Evolutionary conservation across 108 stramenopile genomes (phyloP).

Genomic region (Nitzschia sp.): DNA sequence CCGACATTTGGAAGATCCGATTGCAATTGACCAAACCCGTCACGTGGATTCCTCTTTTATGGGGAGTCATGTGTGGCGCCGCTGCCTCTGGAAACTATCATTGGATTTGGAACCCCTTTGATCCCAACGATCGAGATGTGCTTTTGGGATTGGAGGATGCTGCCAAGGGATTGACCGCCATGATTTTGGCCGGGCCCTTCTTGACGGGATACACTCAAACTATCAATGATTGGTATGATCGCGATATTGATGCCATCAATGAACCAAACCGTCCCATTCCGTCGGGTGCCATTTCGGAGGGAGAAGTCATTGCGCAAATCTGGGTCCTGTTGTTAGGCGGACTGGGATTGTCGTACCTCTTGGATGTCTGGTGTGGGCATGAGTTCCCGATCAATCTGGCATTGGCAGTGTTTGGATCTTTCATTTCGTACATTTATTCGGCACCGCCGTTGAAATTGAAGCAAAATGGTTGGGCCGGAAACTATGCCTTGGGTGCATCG

Average conservation of each 20-base stretch:
- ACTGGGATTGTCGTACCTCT: constrained; percentile 85
- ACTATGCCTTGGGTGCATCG: constrained; percentile 93
- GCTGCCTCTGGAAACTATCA: constrained; percentile 95
- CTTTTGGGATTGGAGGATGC: constrained; percentile 82
- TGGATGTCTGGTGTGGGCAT: constrained; percentile 94
- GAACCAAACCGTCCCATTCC: constrained; percentile 97
- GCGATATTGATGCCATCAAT: constrained; percentile 98
- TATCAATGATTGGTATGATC: constrained; percentile 99
- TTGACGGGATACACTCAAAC: constrained; percentile 96
- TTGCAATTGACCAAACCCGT: constrained; percentile 90
- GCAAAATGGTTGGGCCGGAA: constrained; percentile 96
- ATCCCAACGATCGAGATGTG: constrained; percentile 81
- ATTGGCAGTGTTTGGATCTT: constrained; percentile 86
- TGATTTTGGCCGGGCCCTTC: constrained; percentile 94
- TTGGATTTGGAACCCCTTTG: constrained; percentile 97
- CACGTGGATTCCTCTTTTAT: constrained; percentile 94
- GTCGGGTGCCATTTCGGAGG: constrained; percentile 87
- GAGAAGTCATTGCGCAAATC: constrained; percentile 91
- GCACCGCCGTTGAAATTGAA: constrained; percentile 95
- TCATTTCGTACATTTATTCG: constrained; percentile 97
- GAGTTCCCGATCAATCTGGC: constrained; percentile 82
- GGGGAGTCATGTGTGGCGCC: constrained; percentile 93
- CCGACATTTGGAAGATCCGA: constrained; percentile 90
- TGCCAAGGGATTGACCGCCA: constrained; percentile 84
- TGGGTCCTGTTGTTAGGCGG: constrained; percentile 92